Conservation (phyloP, 306 rosid species). For the Castanospermum australe region DNA sequence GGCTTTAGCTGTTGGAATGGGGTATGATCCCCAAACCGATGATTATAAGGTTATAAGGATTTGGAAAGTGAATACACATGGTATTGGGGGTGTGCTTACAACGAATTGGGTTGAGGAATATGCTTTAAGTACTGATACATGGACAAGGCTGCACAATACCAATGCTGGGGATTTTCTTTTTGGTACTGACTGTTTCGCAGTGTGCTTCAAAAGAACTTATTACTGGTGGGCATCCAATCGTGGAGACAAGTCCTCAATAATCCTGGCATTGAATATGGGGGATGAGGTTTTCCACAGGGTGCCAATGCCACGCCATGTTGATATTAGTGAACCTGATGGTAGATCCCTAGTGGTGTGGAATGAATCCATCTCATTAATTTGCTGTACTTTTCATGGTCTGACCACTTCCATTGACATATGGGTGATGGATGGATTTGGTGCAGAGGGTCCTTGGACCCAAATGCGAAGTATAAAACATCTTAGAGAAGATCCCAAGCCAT, state of each 20-base stretch:
- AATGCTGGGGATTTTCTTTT: constrained; percentile 23
- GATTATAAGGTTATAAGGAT: constrained; percentile 30
- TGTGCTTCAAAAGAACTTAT: constrained; percentile 16
- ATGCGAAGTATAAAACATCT: background rate
- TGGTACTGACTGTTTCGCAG: background rate
- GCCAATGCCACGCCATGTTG: background rate
- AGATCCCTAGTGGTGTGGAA: constrained; percentile 26
- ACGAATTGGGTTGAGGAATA: constrained; percentile 17
- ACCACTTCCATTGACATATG: constrained; percentile 1
- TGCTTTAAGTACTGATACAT: constrained; percentile 21
- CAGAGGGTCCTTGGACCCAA: constrained; percentile 5
- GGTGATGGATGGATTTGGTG: constrained; percentile 18
- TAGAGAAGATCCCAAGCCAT: background rate
- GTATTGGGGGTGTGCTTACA: background rate
- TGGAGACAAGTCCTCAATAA: background rate
- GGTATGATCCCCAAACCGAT: constrained; percentile 16
- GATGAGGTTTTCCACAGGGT: constrained; percentile 15
- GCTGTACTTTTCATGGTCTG: background rate
- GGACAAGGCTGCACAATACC: constrained; percentile 2
- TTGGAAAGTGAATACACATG: background rate
- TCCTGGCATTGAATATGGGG: constrained; percentile 3
- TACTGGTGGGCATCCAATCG: constrained; percentile 28
- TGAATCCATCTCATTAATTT: constrained; percentile 7
- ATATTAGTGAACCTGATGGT: background rate
- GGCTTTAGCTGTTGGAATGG: constrained; percentile 35